phyloP scores from a whole-genome alignment of 2,329 filamentous ascomycete genomes.

The Drechslerella coelobrocha region DNA sequence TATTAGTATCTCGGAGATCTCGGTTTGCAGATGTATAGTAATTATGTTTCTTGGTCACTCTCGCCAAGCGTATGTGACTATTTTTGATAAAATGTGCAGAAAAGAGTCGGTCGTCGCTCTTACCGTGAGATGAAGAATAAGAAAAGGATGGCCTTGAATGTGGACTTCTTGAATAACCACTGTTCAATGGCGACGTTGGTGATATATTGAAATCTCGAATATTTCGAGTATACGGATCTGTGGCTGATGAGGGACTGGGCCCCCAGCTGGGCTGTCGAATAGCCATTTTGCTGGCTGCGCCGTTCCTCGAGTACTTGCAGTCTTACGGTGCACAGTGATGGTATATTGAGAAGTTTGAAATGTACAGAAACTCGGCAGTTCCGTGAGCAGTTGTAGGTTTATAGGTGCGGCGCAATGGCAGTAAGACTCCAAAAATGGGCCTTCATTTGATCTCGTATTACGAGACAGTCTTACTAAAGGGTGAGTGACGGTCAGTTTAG shows the following conservation, averaged over 20 bases:
- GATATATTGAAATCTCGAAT: slow-evolving; percentile 33
- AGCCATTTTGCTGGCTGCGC: slow-evolving; percentile 28
- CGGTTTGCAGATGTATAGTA: not conserved
- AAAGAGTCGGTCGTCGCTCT: slow-evolving; percentile 5
- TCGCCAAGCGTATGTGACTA: not conserved
- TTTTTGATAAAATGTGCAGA: no score
- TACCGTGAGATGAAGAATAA: slow-evolving; percentile 44
- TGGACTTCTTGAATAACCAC: slow-evolving; percentile 33
- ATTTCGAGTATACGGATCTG: slow-evolving; percentile 28
- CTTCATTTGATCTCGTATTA: slow-evolving; percentile 45
- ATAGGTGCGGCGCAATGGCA: slow-evolving; percentile 24
- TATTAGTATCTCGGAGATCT: slow-evolving; percentile 24
- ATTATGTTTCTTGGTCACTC: not conserved
- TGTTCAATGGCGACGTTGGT: slow-evolving; percentile 29
- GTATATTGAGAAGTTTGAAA: not conserved
- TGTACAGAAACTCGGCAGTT: slow-evolving; percentile 36
- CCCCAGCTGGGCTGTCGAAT: slow-evolving; percentile 44
- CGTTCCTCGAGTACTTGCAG: slow-evolving; percentile 7
- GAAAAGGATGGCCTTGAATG: slow-evolving; percentile 34
- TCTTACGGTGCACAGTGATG: not conserved
- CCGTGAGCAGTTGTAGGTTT: slow-evolving; percentile 9
- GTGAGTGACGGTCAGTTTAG: slow-evolving; percentile 18
- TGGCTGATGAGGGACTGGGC: slow-evolving; percentile 50
- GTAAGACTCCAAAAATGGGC: slow-evolving; percentile 48
- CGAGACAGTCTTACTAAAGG: slow-evolving; percentile 47